Evolutionary conservation across 1,284 basidiomycete genomes (phyloP).

Genomic region (Cutaneotrichosporon dermatis): DNA sequence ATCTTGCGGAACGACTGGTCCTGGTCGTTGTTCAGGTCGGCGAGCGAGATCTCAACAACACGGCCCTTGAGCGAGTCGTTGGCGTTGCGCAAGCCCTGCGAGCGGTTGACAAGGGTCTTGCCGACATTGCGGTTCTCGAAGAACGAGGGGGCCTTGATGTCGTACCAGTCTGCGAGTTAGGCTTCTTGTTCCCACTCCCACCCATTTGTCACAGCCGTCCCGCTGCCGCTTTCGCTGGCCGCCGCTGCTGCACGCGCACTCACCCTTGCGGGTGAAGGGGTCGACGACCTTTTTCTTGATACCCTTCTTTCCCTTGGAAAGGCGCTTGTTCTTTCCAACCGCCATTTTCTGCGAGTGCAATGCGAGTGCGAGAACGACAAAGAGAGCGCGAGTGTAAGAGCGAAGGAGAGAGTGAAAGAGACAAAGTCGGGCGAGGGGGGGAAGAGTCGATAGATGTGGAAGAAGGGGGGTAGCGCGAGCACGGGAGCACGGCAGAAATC

Average conservation of each 20-base stretch:
- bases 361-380: not conserved
- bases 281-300: slow-evolving; percentile 99
- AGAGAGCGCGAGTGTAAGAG: not conserved
- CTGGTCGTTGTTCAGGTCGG: slow-evolving; percentile 99
- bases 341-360: slow-evolving; percentile 58
- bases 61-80: slow-evolving; percentile 98
- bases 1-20: slow-evolving; percentile 99
- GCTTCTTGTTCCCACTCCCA: not conserved
- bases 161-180: slow-evolving; percentile 83
- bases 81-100: slow-evolving; percentile 93
- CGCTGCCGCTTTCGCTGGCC: too few species aligned
- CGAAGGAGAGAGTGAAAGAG: not conserved
- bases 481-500: not conserved
- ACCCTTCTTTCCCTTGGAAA: slow-evolving; percentile 99
- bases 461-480: not conserved
- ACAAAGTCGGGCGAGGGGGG: not conserved
- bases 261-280: slow-evolving; percentile 98
- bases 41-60: slow-evolving; percentile 92
- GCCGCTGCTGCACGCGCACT: slow-evolving; percentile 18
- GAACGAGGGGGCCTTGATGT: slow-evolving; percentile 97
- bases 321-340: slow-evolving; percentile 98
- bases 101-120: slow-evolving; percentile 98
- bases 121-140: slow-evolving; percentile 97
- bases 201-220: too few species aligned
- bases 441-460: not conserved